These are phyloP conservation scores for Pythium biforme DNA, from an alignment of 352 stramenopile genomes.

Conservation along the genomic window DNA sequence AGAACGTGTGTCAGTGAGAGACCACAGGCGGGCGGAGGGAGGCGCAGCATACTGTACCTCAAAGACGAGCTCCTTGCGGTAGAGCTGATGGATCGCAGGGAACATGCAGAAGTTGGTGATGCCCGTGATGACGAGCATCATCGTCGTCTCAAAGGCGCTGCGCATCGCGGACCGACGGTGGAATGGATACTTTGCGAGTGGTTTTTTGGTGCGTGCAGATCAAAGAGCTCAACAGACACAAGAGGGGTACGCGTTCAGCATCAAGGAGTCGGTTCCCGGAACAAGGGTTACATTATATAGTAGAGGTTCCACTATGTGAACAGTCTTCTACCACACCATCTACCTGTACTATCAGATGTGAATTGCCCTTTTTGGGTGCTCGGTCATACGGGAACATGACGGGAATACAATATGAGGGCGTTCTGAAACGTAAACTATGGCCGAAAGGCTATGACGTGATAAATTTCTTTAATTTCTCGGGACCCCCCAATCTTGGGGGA, in stretches of 20 bases:
- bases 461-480: slow-evolving; percentile 90
- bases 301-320: not conserved
- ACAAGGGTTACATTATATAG: not conserved
- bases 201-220: not conserved
- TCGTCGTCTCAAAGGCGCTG: slow-evolving; percentile 54
- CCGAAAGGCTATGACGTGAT: slow-evolving; percentile 81
- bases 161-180: slow-evolving; percentile 33
- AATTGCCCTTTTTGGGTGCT: not conserved
- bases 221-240: not conserved
- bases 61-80: slow-evolving; percentile 57
- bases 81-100: slow-evolving; percentile 61
- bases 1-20: not conserved
- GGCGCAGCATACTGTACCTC: slow-evolving; percentile 47
- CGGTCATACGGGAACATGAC: slow-evolving; percentile 8
- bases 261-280: too few relatives aligned
- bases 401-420: not conserved
- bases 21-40: not conserved
- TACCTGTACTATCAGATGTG: not conserved
- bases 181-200: not conserved
- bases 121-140: slow-evolving; percentile 75
- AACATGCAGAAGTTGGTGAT: slow-evolving; percentile 83
- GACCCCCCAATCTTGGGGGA: slow-evolving; percentile 41
- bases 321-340: not conserved
- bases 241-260: not conserved
- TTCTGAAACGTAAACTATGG: slow-evolving; percentile 9